Evolutionary conservation across 2,329 filamentous ascomycete genomes (phyloP).

Genomic region (Ceratocystis harringtonii): DNA sequence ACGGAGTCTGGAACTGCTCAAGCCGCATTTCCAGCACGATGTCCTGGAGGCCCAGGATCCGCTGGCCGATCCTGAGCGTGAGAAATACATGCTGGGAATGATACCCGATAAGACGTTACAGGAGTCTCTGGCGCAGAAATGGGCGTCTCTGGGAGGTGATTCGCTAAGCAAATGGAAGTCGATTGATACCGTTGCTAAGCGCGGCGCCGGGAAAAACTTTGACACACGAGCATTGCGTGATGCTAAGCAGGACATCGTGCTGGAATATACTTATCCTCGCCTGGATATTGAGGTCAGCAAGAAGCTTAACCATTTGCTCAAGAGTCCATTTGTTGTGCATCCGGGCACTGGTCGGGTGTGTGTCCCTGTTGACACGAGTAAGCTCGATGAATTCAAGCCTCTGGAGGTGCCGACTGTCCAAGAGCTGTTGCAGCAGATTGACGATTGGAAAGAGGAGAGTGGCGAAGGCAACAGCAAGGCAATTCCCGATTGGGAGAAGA

Average conservation of each 20-base stretch:
- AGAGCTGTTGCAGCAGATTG: conserved; percentile 68
- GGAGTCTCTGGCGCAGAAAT: conserved; percentile 72
- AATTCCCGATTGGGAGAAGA: conserved; percentile 89
- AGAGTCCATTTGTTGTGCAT: conserved; percentile 91
- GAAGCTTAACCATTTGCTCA: conserved; percentile 94
- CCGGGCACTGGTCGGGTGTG: conserved; percentile 88
- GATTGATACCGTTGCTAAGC: conserved; percentile 73
- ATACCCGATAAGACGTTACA: conserved; percentile 68
- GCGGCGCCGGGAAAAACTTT: conserved; percentile 56
- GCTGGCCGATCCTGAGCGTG: conserved; percentile 55
- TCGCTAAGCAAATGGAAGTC: conserved; percentile 83
- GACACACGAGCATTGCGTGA: conserved; percentile 61
- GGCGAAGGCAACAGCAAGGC: conserved; percentile 23
- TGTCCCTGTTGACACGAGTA: conserved; percentile 72
- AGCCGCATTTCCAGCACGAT: conserved; percentile 67
- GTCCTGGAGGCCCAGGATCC: conserved; percentile 78
- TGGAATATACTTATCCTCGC: conserved; percentile 95
- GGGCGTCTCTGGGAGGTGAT: conserved; percentile 63
- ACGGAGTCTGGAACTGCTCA: conserved; percentile 73
- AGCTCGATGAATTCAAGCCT: conserved; percentile 72
- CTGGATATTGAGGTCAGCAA: conserved; percentile 96
- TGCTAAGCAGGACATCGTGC: conserved; percentile 86
- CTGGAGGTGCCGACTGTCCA: conserved; percentile 79
- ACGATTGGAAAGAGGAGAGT: conserved; percentile 49
- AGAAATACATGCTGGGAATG: conserved; percentile 65